Conservation (phyloP, 306 rosid genomes). For the Cucumis sativus region Cucumber_9930_V3 NC_026659.2:9287001-9287500, state of each 20-base stretch:
- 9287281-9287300: constrained; percentile 55
- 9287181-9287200: neutral
- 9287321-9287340: constrained; percentile 48
- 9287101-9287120: too few species aligned
- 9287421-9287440: constrained; percentile 97
- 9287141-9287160: neutral
- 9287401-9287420: constrained; percentile 90
- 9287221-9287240: neutral
- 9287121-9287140: too few species aligned
- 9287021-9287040: too few species aligned
- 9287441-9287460: constrained; percentile 86
- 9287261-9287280: neutral
- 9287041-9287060: too few species aligned
- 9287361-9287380: constrained; percentile 98
- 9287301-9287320: constrained; percentile 63
- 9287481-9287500: neutral
- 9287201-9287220: too few species aligned
- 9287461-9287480: constrained; percentile 49
- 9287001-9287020: too few species aligned
- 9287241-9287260: too few species aligned
- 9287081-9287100: too few species aligned
- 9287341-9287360: constrained; percentile 89
- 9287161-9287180: neutral
- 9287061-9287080: too few species aligned
- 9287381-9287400: constrained; percentile 83